A percentile compares a stretch with the other conserved stretches of the same genome.
Evolutionary conservation across 192 early-diverging fungal species (phyloP).

Genomic region (Coemansia asiatica): DNA sequence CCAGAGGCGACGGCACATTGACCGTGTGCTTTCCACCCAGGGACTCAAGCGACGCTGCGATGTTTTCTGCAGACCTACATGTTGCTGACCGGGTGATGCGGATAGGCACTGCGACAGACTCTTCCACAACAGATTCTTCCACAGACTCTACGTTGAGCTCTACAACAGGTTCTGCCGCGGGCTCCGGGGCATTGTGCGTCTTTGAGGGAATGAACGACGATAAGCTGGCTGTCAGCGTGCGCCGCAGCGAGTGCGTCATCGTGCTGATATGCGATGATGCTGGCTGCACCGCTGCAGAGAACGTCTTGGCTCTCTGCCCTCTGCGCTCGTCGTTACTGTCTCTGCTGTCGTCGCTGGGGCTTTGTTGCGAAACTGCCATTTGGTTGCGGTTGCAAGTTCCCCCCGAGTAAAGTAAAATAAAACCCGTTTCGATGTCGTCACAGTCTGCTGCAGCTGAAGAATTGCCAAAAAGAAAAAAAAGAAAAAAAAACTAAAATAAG

Average conservation of each 20-base stretch:
- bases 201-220: neutral
- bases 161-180: neutral
- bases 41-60: neutral
- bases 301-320: neutral
- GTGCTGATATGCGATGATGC: neutral
- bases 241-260: neutral
- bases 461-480: neutral
- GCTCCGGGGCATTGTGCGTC: neutral
- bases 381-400: neutral
- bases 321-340: neutral
- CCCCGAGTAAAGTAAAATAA: neutral
- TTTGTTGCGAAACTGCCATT: neutral
- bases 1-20: conserved; percentile 8
- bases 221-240: neutral
- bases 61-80: neutral
- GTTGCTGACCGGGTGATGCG: neutral
- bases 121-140: too few species aligned
- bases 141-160: neutral
- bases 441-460: neutral
- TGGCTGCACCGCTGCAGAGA: neutral
- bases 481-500: neutral
- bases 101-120: neutral
- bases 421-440: neutral
- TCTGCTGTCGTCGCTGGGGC: neutral
- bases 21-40: neutral